Evolutionary conservation across 2,329 filamentous ascomycete species (phyloP), one percentile per base, ranked within the genome.

Genomic region (Alternaria novae-zelandiae): DNA sequence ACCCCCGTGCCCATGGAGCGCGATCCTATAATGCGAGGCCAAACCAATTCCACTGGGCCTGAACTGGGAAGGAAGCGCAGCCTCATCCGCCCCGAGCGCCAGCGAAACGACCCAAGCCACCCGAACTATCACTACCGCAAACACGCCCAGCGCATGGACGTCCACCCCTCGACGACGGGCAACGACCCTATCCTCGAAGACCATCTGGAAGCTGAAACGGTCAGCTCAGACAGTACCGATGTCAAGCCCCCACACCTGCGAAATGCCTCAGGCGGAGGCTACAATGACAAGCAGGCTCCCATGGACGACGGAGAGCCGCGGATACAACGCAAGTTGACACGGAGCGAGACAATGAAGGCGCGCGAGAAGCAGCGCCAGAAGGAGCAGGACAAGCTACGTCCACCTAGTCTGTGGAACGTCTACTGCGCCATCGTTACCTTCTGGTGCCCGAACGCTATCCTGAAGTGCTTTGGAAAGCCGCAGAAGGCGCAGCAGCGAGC

Each of bases 71-170:
- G 94, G 72, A 98, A 98, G 82, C 89, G 91, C 78, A 97, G 93
- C 79, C 84, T 99, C 67, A 90, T 99, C 76, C 87, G 92, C 65
- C 96, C 96, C 1, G 96, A 99, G 82, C 89, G 96, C 69, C 91
- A 91, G 74, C 89, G 91, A 71, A 93, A 97, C 70, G 91, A 94
- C 71, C 89, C 87, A 68, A 91, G 94, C 71, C 94, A 98, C 78
- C 94, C 94, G 13, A 96, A 98, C 79, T 99, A 97, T 77, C 88
- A 97, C 82, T 99, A 99, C 81, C 90, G 93, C 70, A 92, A 97
- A 79, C 94, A 97, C 87, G 94, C 96, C 10, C 92, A 94, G 73
- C 92, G 95, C 68, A 97, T 99, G 94, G 87, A 90, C 59, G 91
- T 94, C 6, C 85, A 93, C 68, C 96, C 96, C 1, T 98, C 96